Percentiles rank a stretch among this genome's conserved stretches.
phyloP scores from a whole-genome alignment of 805 yeast species.

The Hanseniaspora vineae region DNA sequence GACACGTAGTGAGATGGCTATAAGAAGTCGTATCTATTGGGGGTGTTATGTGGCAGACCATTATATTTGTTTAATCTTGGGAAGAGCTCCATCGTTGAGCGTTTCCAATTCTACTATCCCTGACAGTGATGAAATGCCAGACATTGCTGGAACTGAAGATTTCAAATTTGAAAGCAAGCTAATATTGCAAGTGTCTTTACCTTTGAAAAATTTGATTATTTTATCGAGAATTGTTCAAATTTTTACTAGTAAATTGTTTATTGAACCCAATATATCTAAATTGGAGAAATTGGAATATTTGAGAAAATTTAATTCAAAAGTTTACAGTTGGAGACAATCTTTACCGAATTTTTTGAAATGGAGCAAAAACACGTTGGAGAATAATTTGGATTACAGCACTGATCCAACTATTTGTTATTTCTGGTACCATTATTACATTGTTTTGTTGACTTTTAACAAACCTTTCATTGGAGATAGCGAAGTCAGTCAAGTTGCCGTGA shows the following conservation, averaged over 20 bases:
- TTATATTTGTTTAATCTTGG: conserved; percentile 44
- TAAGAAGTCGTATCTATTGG: conserved; percentile 52
- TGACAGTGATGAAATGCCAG: conserved; percentile 46
- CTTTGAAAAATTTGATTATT: conserved; percentile 32
- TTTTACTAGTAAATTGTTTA: conserved; percentile 23
- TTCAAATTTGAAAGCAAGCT: conserved; percentile 29
- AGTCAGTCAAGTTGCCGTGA: conserved; percentile 17
- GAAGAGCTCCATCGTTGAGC: conserved; percentile 44
- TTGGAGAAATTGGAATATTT: conserved; percentile 25
- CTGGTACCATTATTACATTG: conserved; percentile 45
- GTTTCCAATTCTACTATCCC: conserved; percentile 47
- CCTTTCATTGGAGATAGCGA: conserved; percentile 38
- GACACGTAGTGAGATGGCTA: conserved; percentile 39
- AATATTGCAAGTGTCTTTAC: conserved; percentile 21
- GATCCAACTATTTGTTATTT: conserved; percentile 43
- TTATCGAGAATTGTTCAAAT: conserved; percentile 27
- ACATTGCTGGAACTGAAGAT: conserved; percentile 49
- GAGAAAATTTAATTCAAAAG: conserved; percentile 34
- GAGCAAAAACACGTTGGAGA: conserved; percentile 28
- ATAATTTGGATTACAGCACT: conserved; percentile 28
- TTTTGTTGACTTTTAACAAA: conserved; percentile 43
- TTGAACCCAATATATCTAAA: conserved; percentile 18
- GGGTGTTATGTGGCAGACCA: conserved; percentile 56
- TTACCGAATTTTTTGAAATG: conserved; percentile 39
- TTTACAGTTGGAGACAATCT: conserved; percentile 37